Base-by-base conservation (phyloP, 2,329 filamentous ascomycete species). In the Ophiocordyceps unilateralis region DNA sequence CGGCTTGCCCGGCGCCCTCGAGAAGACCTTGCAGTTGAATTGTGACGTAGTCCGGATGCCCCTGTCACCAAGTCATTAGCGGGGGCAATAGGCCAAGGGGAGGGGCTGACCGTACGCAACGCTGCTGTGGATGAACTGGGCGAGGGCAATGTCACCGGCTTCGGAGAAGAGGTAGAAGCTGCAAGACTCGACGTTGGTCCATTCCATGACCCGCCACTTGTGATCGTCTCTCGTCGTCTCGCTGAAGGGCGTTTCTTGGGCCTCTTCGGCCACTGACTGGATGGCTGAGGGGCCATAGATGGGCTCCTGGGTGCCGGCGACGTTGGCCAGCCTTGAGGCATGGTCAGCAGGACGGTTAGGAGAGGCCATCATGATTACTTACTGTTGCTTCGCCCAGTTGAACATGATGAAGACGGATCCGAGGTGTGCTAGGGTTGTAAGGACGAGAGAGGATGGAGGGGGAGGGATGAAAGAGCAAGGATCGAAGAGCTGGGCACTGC, bases 101-200 rank as follows among this genome's bases (percentile, higher is more conserved):
- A 46, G 37, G 42, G 41, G 41, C 11, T 23, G 43, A 41, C 41
- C 81, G 64, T 78, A 95, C 88, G 77, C 82, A 60, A 98, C 83
- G 65, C 94, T 95, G 69, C 84, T 96, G 71, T 96, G 94, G 61
- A 98, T 94, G 64, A 96, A 74, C 70, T 98, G 91, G 47, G 76
- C 77, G 62, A 94, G 75, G 43, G 74, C 84, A 49, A 88, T 62
- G 49, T 80, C 72, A 41, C 91, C 91, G 46, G 69, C 76, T 48
- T 94, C 83, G 44, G 81, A 70, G 63, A 80, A 80, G 56, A 95
- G 66, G 67, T 98, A 98, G 67, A 95, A 98, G 48, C 75, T 87
- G 68, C 95, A 83, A 24, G 86, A 95, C 71, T 98, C 91, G 53
- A 96, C 91, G 56, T 75, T 83, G 49, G 91, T 96, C 55, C 78